Evolutionary conservation across 2,329 filamentous ascomycete species (phyloP).

Genomic region (Venturiaceae sp.): DNA sequence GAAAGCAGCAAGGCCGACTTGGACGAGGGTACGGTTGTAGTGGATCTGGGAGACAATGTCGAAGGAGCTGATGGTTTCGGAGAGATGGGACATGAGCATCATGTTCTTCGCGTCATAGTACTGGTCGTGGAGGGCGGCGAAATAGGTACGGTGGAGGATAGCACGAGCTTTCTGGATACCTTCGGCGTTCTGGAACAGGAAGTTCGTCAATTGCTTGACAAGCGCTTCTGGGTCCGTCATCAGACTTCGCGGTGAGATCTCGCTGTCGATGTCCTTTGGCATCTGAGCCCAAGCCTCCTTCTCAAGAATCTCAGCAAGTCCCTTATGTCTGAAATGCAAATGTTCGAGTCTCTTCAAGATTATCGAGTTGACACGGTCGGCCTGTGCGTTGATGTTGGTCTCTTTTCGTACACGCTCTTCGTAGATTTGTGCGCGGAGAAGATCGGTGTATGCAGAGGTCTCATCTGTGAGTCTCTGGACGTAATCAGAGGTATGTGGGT

Average conservation of each 20-base stretch:
- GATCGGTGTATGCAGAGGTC: conserved; percentile 79
- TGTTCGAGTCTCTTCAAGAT: conserved; percentile 93
- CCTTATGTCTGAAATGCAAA: conserved; percentile 96
- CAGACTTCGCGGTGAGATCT: conserved; percentile 65
- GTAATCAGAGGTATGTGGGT: conserved; percentile 97
- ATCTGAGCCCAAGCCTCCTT: conserved; percentile 86
- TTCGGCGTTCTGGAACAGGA: conserved; percentile 89
- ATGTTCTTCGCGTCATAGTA: conserved; percentile 98
- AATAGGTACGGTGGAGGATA: conserved; percentile 98
- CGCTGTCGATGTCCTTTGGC: conserved; percentile 59
- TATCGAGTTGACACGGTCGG: conserved; percentile 86
- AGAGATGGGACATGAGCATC: conserved; percentile 99
- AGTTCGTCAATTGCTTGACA: conserved; percentile 82
- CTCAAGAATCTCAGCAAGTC: conserved; percentile 88
- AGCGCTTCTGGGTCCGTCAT: conserved; percentile 62
- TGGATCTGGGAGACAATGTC: conserved; percentile 96
- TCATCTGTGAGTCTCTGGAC: conserved; percentile 93
- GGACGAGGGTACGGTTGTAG: conserved; percentile 95
- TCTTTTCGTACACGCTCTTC: conserved; percentile 67
- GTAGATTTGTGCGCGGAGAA: conserved; percentile 82
- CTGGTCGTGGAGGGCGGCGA: conserved; percentile 91
- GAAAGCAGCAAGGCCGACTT: conserved; percentile 97
- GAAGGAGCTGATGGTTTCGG: conserved; percentile 94
- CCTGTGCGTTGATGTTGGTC: conserved; percentile 50
- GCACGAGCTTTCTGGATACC: conserved; percentile 92